These are phyloP conservation scores for Albophoma yamanashiensis DNA, from an alignment of 2,329 filamentous ascomycete genomes.

Conservation along the genomic window DNA sequence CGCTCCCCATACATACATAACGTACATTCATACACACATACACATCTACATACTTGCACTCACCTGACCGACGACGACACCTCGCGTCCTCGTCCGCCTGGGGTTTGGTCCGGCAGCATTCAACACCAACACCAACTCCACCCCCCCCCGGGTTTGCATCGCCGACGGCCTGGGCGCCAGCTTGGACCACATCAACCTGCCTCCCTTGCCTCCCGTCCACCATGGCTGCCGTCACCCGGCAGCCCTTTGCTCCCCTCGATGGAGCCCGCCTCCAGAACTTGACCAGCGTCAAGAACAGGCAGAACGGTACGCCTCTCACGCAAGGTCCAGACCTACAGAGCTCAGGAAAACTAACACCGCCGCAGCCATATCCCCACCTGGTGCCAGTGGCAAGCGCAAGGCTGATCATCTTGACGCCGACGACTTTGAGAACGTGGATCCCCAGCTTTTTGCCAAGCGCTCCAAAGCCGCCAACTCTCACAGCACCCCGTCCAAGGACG, in stretches of 20 bases:
- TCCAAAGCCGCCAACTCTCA: slow-evolving; percentile 37
- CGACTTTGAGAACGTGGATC: slow-evolving; percentile 54
- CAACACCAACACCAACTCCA: not conserved
- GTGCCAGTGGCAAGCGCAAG: slow-evolving; percentile 39
- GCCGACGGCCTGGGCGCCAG: not conserved
- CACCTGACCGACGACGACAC: not conserved
- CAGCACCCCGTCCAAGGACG: slow-evolving; percentile 29
- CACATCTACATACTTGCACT: too few species aligned
- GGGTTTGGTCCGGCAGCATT: not conserved
- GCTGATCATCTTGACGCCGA: slow-evolving; percentile 39
- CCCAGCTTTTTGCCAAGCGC: slow-evolving; percentile 45
- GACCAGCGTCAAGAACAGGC: slow-evolving; percentile 67
- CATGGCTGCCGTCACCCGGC: slow-evolving; percentile 50
- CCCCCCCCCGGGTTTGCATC: not conserved
- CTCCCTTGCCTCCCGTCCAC: slow-evolving; percentile 6
- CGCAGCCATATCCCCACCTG: slow-evolving; percentile 24
- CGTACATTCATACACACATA: too few species aligned
- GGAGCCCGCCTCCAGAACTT: slow-evolving; percentile 59
- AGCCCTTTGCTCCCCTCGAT: slow-evolving; percentile 67
- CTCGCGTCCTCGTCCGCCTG: not conserved
- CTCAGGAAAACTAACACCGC: slow-evolving; percentile 18
- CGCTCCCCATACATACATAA: not conserved
- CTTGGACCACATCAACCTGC: not conserved
- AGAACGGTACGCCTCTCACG: slow-evolving; percentile 47
- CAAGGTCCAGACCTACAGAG: not conserved